Conservation (phyloP, 768 basidiomycete species). For the Lactarius indigo region DNA sequence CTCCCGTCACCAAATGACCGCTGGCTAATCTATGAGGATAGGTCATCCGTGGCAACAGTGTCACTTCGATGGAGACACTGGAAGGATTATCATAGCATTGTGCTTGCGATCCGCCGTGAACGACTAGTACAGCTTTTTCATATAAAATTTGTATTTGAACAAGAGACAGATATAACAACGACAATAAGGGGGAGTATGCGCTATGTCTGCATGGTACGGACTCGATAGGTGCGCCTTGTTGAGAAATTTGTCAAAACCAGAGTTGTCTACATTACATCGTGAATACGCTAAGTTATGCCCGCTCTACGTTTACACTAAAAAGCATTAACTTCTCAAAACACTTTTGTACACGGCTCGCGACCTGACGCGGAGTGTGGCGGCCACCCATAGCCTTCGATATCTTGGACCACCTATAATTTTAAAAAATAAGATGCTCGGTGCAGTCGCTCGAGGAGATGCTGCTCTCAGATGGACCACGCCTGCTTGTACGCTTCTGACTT, state of each 20-base stretch:
- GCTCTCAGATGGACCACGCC: too few species aligned
- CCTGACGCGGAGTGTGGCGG: slow-evolving; percentile 71
- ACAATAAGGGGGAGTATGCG: background rate
- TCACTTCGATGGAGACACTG: slow-evolving; percentile 90
- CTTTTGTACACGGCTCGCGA: slow-evolving; percentile 88
- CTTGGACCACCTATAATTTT: slow-evolving; percentile 69
- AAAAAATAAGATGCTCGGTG: too few species aligned
- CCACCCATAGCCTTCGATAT: slow-evolving; percentile 82
- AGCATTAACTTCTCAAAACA: slow-evolving; percentile 81
- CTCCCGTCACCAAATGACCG: slow-evolving; percentile 10
- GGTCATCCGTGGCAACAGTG: slow-evolving; percentile 97
- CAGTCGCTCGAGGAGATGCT: too few species aligned
- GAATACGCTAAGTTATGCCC: background rate
- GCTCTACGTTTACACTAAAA: slow-evolving; percentile 53
- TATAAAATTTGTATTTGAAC: background rate
- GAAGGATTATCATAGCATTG: slow-evolving; percentile 50
- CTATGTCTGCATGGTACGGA: background rate
- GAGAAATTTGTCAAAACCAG: too few species aligned
- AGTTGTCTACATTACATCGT: too few species aligned
- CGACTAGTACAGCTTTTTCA: background rate
- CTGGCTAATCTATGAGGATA: slow-evolving; percentile 35
- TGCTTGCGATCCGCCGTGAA: background rate
- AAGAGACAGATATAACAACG: background rate
- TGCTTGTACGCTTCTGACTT: too few species aligned
- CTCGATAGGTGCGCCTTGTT: too few species aligned